These are phyloP conservation scores for Knufia petricola DNA, from an alignment of 2,329 filamentous ascomycete species.

Conservation along the genomic window DNA sequence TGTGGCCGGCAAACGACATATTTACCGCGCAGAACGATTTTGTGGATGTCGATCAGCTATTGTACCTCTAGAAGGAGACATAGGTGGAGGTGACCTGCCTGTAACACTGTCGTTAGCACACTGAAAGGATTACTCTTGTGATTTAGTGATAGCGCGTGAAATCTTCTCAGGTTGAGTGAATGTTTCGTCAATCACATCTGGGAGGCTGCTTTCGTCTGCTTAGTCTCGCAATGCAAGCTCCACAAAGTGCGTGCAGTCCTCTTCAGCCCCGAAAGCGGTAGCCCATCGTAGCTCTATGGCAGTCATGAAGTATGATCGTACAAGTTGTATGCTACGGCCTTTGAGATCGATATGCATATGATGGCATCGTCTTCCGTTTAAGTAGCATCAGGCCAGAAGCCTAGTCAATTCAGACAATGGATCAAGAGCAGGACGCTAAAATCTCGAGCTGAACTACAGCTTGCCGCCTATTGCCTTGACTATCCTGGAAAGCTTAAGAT, in stretches of 20 bases:
- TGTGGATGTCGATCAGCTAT: neutral
- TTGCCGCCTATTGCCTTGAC: neutral
- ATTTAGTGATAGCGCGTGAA: neutral
- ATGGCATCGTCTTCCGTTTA: neutral
- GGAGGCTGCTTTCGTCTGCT: neutral
- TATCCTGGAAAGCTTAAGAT: neutral
- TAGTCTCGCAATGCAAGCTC: neutral
- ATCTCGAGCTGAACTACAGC: neutral
- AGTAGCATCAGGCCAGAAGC: neutral
- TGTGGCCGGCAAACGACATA: slow-evolving; percentile 1
- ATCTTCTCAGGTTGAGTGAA: neutral
- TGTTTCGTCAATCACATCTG: neutral
- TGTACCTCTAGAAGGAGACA: slow-evolving; percentile 3
- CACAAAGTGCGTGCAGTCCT: neutral
- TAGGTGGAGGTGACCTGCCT: neutral
- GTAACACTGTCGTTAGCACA: neutral
- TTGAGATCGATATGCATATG: neutral
- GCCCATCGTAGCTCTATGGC: neutral
- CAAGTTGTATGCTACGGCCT: neutral
- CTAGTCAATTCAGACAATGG: neutral
- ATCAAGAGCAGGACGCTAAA: neutral
- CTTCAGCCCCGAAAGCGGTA: neutral
- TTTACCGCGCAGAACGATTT: neutral
- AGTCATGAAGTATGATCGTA: neutral
- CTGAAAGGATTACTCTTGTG: neutral